Evolutionary conservation across 2,329 filamentous ascomycete species (phyloP).

Genomic region (Ophiognomonia clavigignenti-juglandacearum): DNA sequence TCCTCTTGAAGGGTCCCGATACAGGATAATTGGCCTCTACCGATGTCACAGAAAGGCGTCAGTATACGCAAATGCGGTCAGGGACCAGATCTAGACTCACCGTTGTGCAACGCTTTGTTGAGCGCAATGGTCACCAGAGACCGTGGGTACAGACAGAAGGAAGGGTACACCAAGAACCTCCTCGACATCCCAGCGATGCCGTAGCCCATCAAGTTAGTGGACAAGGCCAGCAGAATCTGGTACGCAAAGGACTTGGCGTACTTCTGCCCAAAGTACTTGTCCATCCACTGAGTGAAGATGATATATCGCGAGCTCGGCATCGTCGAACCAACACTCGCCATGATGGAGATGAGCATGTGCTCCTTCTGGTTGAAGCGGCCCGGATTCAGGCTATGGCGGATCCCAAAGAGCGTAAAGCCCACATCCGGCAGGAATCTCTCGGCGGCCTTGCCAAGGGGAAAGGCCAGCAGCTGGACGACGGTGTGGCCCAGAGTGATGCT

Average conservation of each 20-base stretch:
- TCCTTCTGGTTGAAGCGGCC: constrained; percentile 39
- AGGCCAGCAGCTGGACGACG: constrained; percentile 41
- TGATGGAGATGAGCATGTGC: constrained; percentile 38
- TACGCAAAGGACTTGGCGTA: constrained; percentile 37
- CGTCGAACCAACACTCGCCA: constrained; percentile 30
- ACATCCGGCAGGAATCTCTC: constrained; percentile 39
- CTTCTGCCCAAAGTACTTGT: constrained; percentile 36
- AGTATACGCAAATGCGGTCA: no score
- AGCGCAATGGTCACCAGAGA: constrained; percentile 33
- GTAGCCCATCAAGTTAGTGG: constrained; percentile 38
- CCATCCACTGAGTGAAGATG: constrained; percentile 28
- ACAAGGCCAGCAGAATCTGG: constrained; percentile 34
- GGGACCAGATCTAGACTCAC: constrained; percentile 29
- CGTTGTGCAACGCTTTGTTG: constrained; percentile 27
- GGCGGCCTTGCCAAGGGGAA: constrained; percentile 39
- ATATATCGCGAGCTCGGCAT: constrained; percentile 31
- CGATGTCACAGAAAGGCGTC: no score
- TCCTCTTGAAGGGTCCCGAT: no score
- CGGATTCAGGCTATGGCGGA: constrained; percentile 33
- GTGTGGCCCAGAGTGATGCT: constrained; percentile 26
- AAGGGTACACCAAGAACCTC: constrained; percentile 33
- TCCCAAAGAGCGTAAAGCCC: constrained; percentile 36
- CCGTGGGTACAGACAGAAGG: constrained; percentile 37
- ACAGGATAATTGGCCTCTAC: no score
- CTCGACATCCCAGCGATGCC: constrained; percentile 35